A percentile compares a stretch with the other conserved stretches of the same genome.
Conservation (phyloP, 192 early-diverging fungal genomes). For the Mortierella claussenii region DNA sequence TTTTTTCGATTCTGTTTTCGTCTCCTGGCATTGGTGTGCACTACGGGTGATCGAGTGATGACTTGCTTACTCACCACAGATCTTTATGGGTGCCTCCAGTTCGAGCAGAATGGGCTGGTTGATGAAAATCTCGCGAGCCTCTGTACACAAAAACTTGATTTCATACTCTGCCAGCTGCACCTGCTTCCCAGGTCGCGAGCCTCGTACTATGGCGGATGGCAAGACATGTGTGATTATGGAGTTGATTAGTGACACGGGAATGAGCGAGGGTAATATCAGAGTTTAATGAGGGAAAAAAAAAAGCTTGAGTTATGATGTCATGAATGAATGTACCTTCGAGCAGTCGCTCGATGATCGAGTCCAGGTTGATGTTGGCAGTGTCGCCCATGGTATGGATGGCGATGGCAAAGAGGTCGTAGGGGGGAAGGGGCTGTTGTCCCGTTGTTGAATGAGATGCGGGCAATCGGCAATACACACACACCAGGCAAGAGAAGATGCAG, state of each 20-base stretch:
- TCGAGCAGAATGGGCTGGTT: conserved; percentile 91
- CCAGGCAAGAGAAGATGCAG: neutral
- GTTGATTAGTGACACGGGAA: too few relatives aligned
- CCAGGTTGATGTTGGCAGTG: conserved; percentile 8
- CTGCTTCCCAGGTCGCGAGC: conserved; percentile 93
- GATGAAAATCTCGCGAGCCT: conserved; percentile 93
- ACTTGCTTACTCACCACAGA: conserved; percentile 80
- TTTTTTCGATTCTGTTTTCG: neutral
- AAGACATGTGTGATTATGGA: too few relatives aligned
- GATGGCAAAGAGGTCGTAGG: neutral
- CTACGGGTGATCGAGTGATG: neutral
- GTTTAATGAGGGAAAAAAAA: neutral
- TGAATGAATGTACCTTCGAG: conserved; percentile 15
- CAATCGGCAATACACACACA: too few relatives aligned
- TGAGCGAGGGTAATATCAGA: too few relatives aligned
- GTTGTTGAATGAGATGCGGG: too few relatives aligned
- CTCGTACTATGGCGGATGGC: conserved; percentile 77
- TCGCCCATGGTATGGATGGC: conserved; percentile 5
- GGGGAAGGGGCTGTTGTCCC: too few relatives aligned
- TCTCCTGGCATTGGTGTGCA: neutral
- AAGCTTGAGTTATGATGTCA: neutral
- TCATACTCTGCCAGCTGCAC: conserved; percentile 94
- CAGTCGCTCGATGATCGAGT: conserved; percentile 12
- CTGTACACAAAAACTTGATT: conserved; percentile 92
- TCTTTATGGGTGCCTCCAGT: conserved; percentile 93